A percentile compares a stretch with the other conserved stretches of the same genome.
These are phyloP conservation scores for Sindora glabra DNA, from an alignment of 306 rosid genomes.

Conservation along the genomic window DNA sequence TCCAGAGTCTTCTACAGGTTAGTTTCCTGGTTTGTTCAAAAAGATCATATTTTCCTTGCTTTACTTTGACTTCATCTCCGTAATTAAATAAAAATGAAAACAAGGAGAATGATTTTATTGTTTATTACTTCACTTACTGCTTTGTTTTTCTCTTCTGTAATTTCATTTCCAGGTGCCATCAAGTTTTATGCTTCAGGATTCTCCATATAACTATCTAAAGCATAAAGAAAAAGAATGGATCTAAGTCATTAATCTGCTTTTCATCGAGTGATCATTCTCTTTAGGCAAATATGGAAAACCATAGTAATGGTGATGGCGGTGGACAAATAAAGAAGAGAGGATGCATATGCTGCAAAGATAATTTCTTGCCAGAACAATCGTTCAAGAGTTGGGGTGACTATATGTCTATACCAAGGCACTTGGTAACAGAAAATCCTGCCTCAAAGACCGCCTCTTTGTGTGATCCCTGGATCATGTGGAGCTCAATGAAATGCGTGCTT, in stretches of 20 bases:
- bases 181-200: no score
- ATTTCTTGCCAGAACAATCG: conserved; percentile 28
- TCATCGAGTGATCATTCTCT: no score
- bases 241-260: neutral
- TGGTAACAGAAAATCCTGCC: neutral
- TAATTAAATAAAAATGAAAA: no score
- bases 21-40: no score
- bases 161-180: no score
- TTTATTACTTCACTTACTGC: no score
- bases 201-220: neutral
- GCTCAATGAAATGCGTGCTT: conserved; percentile 7
- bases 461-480: conserved; percentile 11
- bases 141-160: no score
- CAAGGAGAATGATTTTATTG: no score
- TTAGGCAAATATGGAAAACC: neutral
- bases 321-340: neutral
- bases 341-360: conserved; percentile 11
- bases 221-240: neutral
- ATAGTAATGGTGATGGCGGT: neutral
- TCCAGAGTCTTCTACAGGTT: no score
- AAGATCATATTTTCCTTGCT: no score
- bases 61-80: no score
- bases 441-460: conserved; percentile 12
- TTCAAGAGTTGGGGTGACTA: conserved; percentile 25
- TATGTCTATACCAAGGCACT: conserved; percentile 15